Percentiles rank a stretch among this genome's conserved stretches.
These are phyloP conservation scores for Kodamaea kakaduensis DNA, from an alignment of 805 yeast genomes.

Conservation along the genomic window DNA sequence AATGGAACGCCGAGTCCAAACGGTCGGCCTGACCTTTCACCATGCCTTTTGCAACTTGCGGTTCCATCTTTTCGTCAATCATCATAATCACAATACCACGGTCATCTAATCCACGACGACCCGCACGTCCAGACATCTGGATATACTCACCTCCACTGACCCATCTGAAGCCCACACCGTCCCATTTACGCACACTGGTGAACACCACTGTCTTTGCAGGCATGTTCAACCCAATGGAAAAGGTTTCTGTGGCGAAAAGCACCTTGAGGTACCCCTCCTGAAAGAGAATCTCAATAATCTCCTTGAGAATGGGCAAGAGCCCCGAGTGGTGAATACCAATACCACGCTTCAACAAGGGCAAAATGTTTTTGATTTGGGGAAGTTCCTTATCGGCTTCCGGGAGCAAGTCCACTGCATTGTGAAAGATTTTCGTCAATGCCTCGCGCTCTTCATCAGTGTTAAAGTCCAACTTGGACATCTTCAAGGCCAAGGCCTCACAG, in stretches of 20 bases:
- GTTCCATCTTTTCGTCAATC: constrained; percentile 99
- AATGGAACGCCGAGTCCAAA: constrained; percentile 93
- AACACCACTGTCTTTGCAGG: constrained; percentile 99
- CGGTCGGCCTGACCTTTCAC: constrained; percentile 98
- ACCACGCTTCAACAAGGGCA: constrained; percentile 88
- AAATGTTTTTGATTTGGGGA: constrained; percentile 89
- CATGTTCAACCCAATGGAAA: constrained; percentile 97
- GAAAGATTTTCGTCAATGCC: constrained; percentile 83
- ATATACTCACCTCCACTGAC: constrained; percentile 99
- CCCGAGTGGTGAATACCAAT: constrained; percentile 99
- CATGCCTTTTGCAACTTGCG: constrained; percentile 98
- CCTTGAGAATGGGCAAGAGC: constrained; percentile 85
- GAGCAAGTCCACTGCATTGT: constrained; percentile 80
- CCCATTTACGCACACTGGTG: constrained; percentile 97
- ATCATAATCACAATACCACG: constrained; percentile 98
- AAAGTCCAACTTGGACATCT: constrained; percentile 94
- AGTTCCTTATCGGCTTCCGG: constrained; percentile 89
- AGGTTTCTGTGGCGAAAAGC: constrained; percentile 95
- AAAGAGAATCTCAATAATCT: constrained; percentile 91
- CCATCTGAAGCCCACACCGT: constrained; percentile 97
- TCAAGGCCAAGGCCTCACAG: constrained; percentile 89
- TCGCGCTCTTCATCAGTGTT: constrained; percentile 92
- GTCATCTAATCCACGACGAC: constrained; percentile 98
- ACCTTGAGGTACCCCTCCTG: constrained; percentile 96
- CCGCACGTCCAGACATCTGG: constrained; percentile 99